Percentiles rank a stretch among this genome's conserved stretches.
These are phyloP conservation scores for Russula emetica DNA, from an alignment of 768 basidiomycete genomes.

Conservation along the genomic window DNA sequence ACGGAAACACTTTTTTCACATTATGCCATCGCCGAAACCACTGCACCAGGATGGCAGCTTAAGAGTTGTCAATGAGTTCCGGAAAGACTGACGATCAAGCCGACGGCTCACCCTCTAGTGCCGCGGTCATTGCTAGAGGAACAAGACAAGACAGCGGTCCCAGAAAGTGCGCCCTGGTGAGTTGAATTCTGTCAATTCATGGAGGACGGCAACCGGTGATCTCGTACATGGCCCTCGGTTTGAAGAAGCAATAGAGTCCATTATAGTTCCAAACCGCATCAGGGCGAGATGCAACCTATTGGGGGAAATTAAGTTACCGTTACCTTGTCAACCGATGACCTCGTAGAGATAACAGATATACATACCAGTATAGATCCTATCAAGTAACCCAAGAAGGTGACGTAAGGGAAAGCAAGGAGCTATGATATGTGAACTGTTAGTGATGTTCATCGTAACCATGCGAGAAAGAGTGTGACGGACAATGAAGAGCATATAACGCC, in stretches of 20 bases:
- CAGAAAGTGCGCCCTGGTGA: conserved; percentile 20
- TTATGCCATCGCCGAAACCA: conserved; percentile 40
- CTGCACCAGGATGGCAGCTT: conserved; percentile 45
- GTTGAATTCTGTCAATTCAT: conserved; percentile 9
- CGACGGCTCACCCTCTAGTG: conserved; percentile 42
- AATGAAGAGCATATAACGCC: conserved; percentile 32
- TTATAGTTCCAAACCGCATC: conserved; percentile 36
- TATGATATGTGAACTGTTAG: conserved; percentile 27
- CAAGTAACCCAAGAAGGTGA: conserved; percentile 43
- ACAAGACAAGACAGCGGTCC: conserved; percentile 46
- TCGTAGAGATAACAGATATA: not conserved
- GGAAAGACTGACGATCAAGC: conserved; percentile 3
- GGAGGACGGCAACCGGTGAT: not conserved
- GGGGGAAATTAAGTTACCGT: not conserved
- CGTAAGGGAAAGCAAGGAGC: conserved; percentile 40
- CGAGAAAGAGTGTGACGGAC: conserved; percentile 1
- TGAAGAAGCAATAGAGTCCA: conserved; percentile 49
- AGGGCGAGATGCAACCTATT: conserved; percentile 29
- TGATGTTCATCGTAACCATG: not conserved
- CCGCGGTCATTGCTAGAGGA: conserved; percentile 39
- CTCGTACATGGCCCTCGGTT: conserved; percentile 38
- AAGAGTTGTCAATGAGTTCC: conserved; percentile 9
- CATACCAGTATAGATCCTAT: conserved; percentile 33
- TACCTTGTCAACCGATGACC: not conserved
- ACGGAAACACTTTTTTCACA: conserved; percentile 41